phyloP scores from a whole-genome alignment of 148 eudicot genomes.

The Chenopodium berlandieri region DNA sequence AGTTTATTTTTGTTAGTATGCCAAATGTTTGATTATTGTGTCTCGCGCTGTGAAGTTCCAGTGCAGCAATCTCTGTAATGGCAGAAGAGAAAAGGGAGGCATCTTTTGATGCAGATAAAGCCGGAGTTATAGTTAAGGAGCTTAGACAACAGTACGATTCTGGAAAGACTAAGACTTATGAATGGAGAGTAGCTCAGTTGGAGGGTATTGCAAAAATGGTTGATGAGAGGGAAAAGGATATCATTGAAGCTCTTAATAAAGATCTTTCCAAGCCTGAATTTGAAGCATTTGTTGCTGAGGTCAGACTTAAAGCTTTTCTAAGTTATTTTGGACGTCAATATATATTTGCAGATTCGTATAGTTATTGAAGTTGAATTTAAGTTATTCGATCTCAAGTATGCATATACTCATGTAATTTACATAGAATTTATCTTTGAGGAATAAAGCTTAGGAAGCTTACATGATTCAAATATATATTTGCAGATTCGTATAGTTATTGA shows the following conservation, averaged over 20 bases:
- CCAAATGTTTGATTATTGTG: neutral
- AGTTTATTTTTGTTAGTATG: neutral
- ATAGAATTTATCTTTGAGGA: neutral
- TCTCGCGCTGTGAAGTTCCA: constrained; percentile 22
- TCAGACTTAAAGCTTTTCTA: neutral
- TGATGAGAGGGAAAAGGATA: constrained; percentile 48
- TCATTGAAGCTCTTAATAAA: constrained; percentile 44
- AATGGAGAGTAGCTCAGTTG: constrained; percentile 57
- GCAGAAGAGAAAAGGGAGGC: constrained; percentile 28
- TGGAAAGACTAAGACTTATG: constrained; percentile 55
- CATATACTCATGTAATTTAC: neutral
- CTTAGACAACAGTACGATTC: constrained; percentile 41
- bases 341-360: no score
- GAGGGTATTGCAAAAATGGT: constrained; percentile 43
- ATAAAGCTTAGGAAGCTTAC: neutral
- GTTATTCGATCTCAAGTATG: neutral
- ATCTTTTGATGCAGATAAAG: constrained; percentile 34
- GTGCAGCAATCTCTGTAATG: constrained; percentile 27
- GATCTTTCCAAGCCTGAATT: constrained; percentile 61
- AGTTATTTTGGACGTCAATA: no score
- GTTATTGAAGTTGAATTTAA: no score
- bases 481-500: no score
- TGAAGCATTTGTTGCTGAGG: constrained; percentile 62
- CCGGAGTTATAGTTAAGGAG: constrained; percentile 43
- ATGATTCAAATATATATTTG: neutral